Base-by-base conservation (phyloP, 495 filamentous ascomycete species). In the Penicillium simplicissimum region DNA sequence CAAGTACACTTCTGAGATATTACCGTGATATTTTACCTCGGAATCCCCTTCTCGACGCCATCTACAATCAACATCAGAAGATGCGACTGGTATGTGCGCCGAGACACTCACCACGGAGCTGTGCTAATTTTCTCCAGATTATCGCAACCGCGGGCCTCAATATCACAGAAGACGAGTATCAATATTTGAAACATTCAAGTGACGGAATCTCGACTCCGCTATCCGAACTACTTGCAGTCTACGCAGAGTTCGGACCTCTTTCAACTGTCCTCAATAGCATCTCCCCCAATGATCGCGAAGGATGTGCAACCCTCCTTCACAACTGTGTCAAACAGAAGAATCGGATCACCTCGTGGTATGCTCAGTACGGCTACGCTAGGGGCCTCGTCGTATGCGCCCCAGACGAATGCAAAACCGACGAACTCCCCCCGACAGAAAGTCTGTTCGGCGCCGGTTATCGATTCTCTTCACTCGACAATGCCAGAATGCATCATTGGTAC, bases 401-500 rank as follows among this genome's bases (percentile, higher is more conserved):
- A 21, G 19, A 42, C 13, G 60, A 58, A 14, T 58, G 49, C 19
- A 36, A 25, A 5, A 47, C 42, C 38, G 43, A 45, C 19, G 36
- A 37, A 10, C 38, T 58, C 6, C 48, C 49, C 14, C 33, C 60
- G 14, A 19, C 55, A 35, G 48, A 45, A 11, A 31, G 34, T 38
- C 21, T 63, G 11, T 63, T 63, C 35, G 60, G 60, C 15, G 9
- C 31, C 1, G 38, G 54, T 0, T 63, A 63, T 37, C 23, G 37
- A 13, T 63, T 63, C 23, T 36, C 37, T 21, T 54, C 60, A 5
- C 48, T 63, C 10, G 60, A 63, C 15, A 49, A 54, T 48, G 55
- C 60, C 25, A 54, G 60, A 36, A 47, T 55, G 35, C 60, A 63
- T 15, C 19, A 28, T 33, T 15, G 25, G 17, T 58, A 37, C 40